Conservation (phyloP, 352 stramenopile genomes). For the Pythium scleroteichum region DNA sequence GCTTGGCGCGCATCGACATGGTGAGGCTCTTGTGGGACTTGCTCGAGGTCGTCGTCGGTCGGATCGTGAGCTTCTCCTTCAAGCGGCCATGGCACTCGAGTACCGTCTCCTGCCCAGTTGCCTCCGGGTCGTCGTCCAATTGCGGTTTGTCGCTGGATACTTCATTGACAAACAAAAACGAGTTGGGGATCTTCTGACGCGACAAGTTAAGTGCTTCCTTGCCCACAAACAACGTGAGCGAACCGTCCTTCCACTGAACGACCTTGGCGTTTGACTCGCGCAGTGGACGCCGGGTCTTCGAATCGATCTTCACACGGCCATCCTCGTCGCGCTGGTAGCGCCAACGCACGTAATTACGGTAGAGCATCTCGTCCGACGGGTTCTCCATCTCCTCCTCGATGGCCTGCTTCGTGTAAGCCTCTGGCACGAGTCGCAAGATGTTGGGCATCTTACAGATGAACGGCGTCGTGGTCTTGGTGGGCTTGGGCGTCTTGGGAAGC, state of each 20-base stretch:
- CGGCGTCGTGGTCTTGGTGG: slow-evolving; percentile 52
- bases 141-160: slow-evolving; percentile 61
- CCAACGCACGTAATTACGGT: slow-evolving; percentile 88
- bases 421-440: slow-evolving; percentile 77
- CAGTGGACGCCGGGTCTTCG: slow-evolving; percentile 52
- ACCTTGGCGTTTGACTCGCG: slow-evolving; percentile 83
- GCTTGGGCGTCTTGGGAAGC: slow-evolving; percentile 77
- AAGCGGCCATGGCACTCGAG: slow-evolving; percentile 82
- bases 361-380: slow-evolving; percentile 80
- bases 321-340: slow-evolving; percentile 59
- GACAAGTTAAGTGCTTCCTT: slow-evolving; percentile 81
- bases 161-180: slow-evolving; percentile 84
- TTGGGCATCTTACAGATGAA: slow-evolving; percentile 88
- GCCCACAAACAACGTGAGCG: slow-evolving; percentile 85
- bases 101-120: slow-evolving; percentile 69
- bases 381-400: slow-evolving; percentile 84
- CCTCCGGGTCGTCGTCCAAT: slow-evolving; percentile 61
- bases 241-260: slow-evolving; percentile 86
- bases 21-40: slow-evolving; percentile 88
- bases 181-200: slow-evolving; percentile 86
- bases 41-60: slow-evolving; percentile 79
- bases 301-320: slow-evolving; percentile 66
- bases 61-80: slow-evolving; percentile 86
- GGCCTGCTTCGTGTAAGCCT: slow-evolving; percentile 72
- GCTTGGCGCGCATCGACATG: slow-evolving; percentile 88